A percentile compares a stretch with the other conserved stretches of the same genome.
phyloP scores from a whole-genome alignment of 2,329 filamentous ascomycete genomes.

The Sphaceloma murrayae region DNA sequence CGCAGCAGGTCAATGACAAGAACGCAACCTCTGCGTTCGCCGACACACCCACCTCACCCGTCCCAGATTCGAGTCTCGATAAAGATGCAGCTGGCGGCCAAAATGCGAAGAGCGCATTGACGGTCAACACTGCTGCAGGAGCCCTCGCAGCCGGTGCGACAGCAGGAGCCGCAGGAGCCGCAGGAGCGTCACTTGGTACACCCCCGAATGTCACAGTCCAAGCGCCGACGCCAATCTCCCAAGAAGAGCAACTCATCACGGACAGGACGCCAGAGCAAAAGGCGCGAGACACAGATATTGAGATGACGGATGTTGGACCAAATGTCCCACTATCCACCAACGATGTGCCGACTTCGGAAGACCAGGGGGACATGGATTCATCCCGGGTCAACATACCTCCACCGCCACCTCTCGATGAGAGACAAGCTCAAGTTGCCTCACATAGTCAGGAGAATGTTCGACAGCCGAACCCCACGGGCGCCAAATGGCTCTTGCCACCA shows the following conservation, averaged over 20 bases:
- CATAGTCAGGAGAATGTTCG: slow-evolving; percentile 17
- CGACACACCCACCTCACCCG: slow-evolving; percentile 16
- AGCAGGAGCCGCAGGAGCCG: background rate
- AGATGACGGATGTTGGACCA: slow-evolving; percentile 53
- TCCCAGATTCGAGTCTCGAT: slow-evolving; percentile 12
- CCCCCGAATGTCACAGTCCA: slow-evolving; percentile 35
- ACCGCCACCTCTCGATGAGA: slow-evolving; percentile 44
- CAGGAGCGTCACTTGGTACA: background rate
- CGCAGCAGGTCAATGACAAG: slow-evolving; percentile 12
- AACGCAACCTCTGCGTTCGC: background rate
- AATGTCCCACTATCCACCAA: slow-evolving; percentile 42
- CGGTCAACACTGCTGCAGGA: slow-evolving; percentile 15
- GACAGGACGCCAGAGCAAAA: slow-evolving; percentile 42
- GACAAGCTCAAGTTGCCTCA: slow-evolving; percentile 27
- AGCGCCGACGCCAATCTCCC: slow-evolving; percentile 37
- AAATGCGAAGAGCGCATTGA: slow-evolving; percentile 8
- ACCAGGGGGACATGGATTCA: slow-evolving; percentile 25
- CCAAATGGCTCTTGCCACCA: slow-evolving; percentile 70
- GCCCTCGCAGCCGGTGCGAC: background rate
- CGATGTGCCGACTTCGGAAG: slow-evolving; percentile 34
- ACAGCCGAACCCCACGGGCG: slow-evolving; percentile 36
- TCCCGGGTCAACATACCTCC: slow-evolving; percentile 45
- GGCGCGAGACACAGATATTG: slow-evolving; percentile 45
- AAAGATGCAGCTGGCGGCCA: slow-evolving; percentile 14
- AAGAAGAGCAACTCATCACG: slow-evolving; percentile 35